Evolutionary conservation across 257 asterid genomes (phyloP).

Genomic region (Jacaranda copaia): DNA sequence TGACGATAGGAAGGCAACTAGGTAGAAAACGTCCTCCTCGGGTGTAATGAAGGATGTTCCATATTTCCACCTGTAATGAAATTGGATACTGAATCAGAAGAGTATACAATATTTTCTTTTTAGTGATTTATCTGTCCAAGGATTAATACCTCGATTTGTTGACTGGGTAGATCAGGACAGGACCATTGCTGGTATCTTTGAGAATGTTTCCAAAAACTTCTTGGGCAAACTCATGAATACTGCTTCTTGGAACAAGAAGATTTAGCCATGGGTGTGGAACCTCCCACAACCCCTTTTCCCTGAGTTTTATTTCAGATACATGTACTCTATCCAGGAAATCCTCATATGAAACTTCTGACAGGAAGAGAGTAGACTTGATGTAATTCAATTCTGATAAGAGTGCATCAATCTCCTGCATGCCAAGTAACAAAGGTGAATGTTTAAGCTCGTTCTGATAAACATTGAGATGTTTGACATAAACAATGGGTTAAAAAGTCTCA

Average conservation of each 20-base stretch:
- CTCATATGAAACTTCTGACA: constrained; percentile 72
- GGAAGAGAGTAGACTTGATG: constrained; percentile 74
- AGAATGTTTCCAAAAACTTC: constrained; percentile 79
- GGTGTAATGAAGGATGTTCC: constrained; percentile 86
- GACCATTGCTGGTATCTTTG: constrained; percentile 84
- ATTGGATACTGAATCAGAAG: neutral
- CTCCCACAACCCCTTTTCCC: constrained; percentile 85
- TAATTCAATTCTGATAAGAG: constrained; percentile 64
- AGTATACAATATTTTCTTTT: neutral
- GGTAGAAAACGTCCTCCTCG: constrained; percentile 77
- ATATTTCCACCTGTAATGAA: constrained; percentile 68
- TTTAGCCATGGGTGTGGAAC: constrained; percentile 97
- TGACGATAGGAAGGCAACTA: constrained; percentile 75
- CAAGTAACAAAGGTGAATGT: constrained; percentile 25
- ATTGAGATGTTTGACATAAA: neutral
- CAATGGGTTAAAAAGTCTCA: constrained; percentile 32
- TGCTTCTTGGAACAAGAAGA: constrained; percentile 80
- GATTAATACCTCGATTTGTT: constrained; percentile 74
- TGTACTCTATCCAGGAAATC: constrained; percentile 87
- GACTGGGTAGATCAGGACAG: constrained; percentile 86
- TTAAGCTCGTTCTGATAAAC: constrained; percentile 2
- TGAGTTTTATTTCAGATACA: constrained; percentile 69
- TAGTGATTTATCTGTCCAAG: constrained; percentile 1
- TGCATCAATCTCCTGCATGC: constrained; percentile 64
- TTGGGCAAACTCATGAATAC: constrained; percentile 64